Conservation (phyloP, 192 early-diverging fungal species). For the Rhizophagus clarus region DNA sequence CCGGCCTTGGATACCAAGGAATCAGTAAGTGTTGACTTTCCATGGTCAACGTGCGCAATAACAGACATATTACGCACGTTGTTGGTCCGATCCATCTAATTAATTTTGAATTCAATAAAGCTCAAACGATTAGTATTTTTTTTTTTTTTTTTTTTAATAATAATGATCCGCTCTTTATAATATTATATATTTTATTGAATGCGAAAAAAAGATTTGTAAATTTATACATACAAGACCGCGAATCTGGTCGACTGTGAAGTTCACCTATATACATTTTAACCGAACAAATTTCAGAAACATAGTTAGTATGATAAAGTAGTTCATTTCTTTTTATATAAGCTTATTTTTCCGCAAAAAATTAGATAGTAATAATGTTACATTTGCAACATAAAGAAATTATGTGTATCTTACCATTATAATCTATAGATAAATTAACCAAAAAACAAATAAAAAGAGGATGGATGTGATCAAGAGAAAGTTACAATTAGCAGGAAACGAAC, state of each 20-base stretch:
- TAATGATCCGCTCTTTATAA: background rate
- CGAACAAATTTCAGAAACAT: background rate
- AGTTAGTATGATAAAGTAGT: background rate
- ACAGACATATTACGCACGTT: constrained; percentile 99
- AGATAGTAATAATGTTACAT: background rate
- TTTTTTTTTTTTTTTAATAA: no score
- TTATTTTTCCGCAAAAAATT: background rate
- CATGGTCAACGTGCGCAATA: constrained; percentile 99
- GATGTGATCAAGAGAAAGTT: background rate
- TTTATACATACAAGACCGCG: constrained; percentile 32
- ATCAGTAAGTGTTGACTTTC: constrained; percentile 95
- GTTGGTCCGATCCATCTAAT: constrained; percentile 69
- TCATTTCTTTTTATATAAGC: background rate
- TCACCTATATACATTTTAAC: constrained; percentile 14
- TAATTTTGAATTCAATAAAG: no score
- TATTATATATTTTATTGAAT: background rate
- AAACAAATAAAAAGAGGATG: background rate
- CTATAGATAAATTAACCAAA: background rate
- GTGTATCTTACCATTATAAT: background rate
- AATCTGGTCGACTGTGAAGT: constrained; percentile 32
- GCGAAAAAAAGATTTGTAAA: background rate
- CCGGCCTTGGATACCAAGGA: constrained; percentile 96
- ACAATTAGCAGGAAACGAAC: background rate
- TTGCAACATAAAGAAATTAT: background rate
- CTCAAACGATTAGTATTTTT: background rate